Conservation (phyloP, 306 rosid genomes). For the Lathyrus aphaca region DNA sequence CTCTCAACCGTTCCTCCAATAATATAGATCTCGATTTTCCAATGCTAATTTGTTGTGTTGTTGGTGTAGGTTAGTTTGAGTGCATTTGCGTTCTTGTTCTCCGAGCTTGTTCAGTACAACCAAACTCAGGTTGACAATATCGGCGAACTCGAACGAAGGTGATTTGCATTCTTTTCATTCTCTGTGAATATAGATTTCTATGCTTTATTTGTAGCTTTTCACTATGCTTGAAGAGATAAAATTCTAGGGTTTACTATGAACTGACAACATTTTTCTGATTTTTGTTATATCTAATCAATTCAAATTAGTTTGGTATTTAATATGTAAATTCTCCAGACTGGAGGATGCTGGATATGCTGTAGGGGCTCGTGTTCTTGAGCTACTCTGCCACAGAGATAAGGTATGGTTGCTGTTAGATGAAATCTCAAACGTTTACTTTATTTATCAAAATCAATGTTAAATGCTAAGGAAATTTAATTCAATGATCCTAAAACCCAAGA, state of each 20-base stretch:
- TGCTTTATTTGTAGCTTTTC: not conserved
- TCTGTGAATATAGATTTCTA: too few species aligned
- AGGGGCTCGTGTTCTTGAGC: constrained; percentile 94
- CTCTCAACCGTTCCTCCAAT: not conserved
- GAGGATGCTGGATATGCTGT: constrained; percentile 99
- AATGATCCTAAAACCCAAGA: not conserved
- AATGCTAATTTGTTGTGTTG: not conserved
- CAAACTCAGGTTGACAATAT: constrained; percentile 98
- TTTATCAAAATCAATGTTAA: not conserved
- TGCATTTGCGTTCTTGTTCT: constrained; percentile 96
- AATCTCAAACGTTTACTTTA: constrained; percentile 7
- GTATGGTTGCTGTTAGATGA: constrained; percentile 44
- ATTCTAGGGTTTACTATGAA: constrained; percentile 4
- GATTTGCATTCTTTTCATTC: not conserved
- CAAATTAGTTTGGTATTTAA: constrained; percentile 6
- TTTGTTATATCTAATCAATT: not conserved
- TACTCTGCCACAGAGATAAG: constrained; percentile 97
- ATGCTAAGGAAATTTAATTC: not conserved
- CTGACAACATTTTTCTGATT: not conserved
- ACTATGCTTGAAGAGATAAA: not conserved
- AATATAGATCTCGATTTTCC: not conserved
- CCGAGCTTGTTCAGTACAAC: constrained; percentile 98
- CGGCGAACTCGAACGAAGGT: constrained; percentile 96
- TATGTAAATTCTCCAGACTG: constrained; percentile 55
- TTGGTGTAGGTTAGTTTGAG: constrained; percentile 90